phyloP scores from a whole-genome alignment of 768 basidiomycete species.

The Tricholoma matsutake region DNA sequence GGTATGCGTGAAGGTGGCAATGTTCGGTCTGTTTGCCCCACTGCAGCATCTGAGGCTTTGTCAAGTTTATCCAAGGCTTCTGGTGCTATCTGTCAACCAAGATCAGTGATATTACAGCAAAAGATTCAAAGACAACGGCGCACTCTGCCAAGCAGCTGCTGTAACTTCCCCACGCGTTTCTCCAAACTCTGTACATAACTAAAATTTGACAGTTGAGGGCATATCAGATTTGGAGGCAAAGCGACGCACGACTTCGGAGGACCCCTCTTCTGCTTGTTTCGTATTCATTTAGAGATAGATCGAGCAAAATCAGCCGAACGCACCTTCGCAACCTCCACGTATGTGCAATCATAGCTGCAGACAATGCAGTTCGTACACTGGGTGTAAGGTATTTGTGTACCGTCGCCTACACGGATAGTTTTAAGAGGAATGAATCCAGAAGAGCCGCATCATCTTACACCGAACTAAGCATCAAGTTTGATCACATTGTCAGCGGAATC shows the following conservation, averaged over 20 bases:
- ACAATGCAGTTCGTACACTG: conserved; percentile 58
- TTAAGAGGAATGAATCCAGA: neutral
- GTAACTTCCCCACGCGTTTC: conserved; percentile 55
- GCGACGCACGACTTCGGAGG: conserved; percentile 55
- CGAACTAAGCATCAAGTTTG: neutral
- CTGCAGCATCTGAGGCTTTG: neutral
- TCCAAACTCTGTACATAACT: conserved; percentile 61
- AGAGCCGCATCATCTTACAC: conserved; percentile 25
- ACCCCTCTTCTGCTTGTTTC: conserved; percentile 43
- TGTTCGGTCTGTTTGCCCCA: neutral
- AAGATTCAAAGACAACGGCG: neutral
- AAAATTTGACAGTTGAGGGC: neutral
- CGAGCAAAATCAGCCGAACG: conserved; percentile 7
- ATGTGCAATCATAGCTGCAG: conserved; percentile 46
- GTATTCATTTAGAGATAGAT: neutral
- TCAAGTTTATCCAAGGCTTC: conserved; percentile 17
- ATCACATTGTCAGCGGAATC: neutral
- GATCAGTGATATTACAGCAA: neutral
- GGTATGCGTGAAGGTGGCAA: neutral
- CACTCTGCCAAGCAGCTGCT: conserved; percentile 46
- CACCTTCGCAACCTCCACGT: conserved; percentile 70
- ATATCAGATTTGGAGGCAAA: neutral
- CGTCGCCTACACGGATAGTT: conserved; percentile 50
- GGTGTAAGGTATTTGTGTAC: conserved; percentile 60
- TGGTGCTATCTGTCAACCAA: conserved; percentile 53